Evolutionary conservation across 2,329 filamentous ascomycete species (phyloP), one percentile per base, ranked within the genome.

Genomic region (Aspergillus brunneoviolaceus): DNA sequence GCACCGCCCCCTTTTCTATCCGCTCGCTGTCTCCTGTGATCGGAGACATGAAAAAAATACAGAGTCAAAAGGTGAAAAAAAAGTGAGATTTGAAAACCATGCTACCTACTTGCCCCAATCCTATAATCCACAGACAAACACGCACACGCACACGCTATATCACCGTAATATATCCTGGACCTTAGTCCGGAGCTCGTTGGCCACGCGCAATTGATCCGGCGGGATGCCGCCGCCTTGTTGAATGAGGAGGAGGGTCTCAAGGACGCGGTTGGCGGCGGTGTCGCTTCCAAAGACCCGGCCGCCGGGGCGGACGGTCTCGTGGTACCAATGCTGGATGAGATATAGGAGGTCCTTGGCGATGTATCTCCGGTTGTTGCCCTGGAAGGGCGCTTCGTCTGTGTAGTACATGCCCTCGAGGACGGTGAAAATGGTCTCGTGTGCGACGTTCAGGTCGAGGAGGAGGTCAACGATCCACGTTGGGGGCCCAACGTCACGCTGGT

Each of bases 371-470:
- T 85, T 84, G 4, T 78, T 73, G 4, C 85, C 85, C 39, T 81
- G 76, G 72, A 90, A 91, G 0, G 88, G 88, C 5, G 82, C 78
- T 67, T 89, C 85, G 63, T 88, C 85, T 42, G 84, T 84, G 73
- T 89, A 89, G 77, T 87, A 90, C 74, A 90, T 84, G 29, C 79
- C 77, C 70, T 90, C 88, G 10, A 91, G 77, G 2, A 87, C 83
- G 1, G 82, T 79, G 66, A 89, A 81, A 10, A 90, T 74, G 7
- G 80, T 79, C 68, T 90, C 88, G 61, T 83, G 82, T 0, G 86
- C 78, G 19, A 89, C 83, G 2, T 84, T 81, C 1, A 90, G 80
- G 55, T 85, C 82, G 29, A 90, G 74, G 70, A 91, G 87, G 2
- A 89, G 78, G 69, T 90, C 87, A 19, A 88, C 79, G 2, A 87